Base-by-base conservation (phyloP, 805 yeast species). In the Lipomyces mesembrius region DNA sequence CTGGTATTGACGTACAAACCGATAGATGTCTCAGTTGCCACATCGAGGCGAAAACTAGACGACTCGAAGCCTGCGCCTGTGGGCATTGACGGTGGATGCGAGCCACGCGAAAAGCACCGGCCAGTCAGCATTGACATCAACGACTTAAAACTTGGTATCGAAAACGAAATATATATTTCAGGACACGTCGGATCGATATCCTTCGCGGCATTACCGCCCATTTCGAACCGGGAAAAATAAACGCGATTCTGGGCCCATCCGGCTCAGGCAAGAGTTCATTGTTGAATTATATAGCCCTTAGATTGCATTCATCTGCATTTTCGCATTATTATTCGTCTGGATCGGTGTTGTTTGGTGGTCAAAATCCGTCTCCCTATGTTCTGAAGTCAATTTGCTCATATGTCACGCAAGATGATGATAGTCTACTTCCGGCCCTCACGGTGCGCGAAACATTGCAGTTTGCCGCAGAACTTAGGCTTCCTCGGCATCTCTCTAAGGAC, bases 321-420 rank as follows among this genome's bases (percentile, higher is more conserved):
- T 73, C 74, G 22, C 79, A 71, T 63, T 74, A 79, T 60, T 72
- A 74, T 6, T 74, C 78, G 1, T 63, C 76, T 2, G 90, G 91
- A 2, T 70, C 73, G 1, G 77, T 87, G 14, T 73, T 76, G 17
- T 77, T 87, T 62, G 85, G 85, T 69, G 80, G 74, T 57, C 72
- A 74, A n/a, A 62, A 67, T 20, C 79, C 84, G 8, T 75, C 81
- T 1, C 73, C 73, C 17, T 65, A 75, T 22, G 74, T 80, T 72
- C 72, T 84, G 59, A 72, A 79, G 59, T 77, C 82, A 43, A 72
- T 85, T 32, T 83, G 94, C 60, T 90, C 94, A 0, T 91, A 89
- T 77, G 97, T 91, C 25, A 84, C 90, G 5, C 97, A 91, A 74
- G 91, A 88, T 71, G 97, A 91, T 74, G 88, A 86, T 68, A 87